Evolutionary conservation across 768 basidiomycete species (phyloP).

Genomic region (Hericium coralloides): DNA sequence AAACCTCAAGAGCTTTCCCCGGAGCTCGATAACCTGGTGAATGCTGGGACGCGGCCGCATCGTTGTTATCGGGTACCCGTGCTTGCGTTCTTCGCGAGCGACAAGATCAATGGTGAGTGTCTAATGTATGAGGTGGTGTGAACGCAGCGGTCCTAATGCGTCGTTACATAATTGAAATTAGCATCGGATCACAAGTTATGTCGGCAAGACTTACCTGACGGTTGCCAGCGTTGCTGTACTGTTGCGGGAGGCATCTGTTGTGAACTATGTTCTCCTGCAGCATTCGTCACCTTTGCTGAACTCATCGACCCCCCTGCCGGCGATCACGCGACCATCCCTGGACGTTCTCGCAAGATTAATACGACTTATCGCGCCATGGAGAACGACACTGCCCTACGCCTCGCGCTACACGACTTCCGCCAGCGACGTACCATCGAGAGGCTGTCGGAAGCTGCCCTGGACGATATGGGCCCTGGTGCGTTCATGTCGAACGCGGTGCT

Average conservation of each 20-base stretch:
- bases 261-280: slow-evolving; percentile 14
- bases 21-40: slow-evolving; percentile 22
- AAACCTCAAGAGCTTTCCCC: slow-evolving; percentile 10
- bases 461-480: not conserved
- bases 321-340: not conserved
- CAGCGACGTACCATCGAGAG: not conserved
- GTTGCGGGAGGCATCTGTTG: slow-evolving; percentile 18
- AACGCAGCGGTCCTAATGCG: too few relatives aligned
- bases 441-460: too few relatives aligned
- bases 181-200: slow-evolving; percentile 4
- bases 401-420: slow-evolving; percentile 7
- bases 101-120: slow-evolving; percentile 2
- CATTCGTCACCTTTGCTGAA: not conserved
- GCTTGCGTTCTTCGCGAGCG: too few relatives aligned
- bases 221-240: slow-evolving; percentile 15
- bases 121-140: too few relatives aligned
- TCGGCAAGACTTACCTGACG: not conserved
- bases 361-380: not conserved
- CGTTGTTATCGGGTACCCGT: slow-evolving; percentile 13
- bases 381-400: slow-evolving; percentile 3
- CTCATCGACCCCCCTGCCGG: not conserved
- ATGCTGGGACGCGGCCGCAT: slow-evolving; percentile 14
- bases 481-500: not conserved
- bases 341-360: slow-evolving; percentile 7
- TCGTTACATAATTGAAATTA: too few relatives aligned